Percentiles rank a stretch among this genome's conserved stretches.
Evolutionary conservation across 1,284 basidiomycete genomes (phyloP).

Genomic region (Laetiporus sulphureus): DNA sequence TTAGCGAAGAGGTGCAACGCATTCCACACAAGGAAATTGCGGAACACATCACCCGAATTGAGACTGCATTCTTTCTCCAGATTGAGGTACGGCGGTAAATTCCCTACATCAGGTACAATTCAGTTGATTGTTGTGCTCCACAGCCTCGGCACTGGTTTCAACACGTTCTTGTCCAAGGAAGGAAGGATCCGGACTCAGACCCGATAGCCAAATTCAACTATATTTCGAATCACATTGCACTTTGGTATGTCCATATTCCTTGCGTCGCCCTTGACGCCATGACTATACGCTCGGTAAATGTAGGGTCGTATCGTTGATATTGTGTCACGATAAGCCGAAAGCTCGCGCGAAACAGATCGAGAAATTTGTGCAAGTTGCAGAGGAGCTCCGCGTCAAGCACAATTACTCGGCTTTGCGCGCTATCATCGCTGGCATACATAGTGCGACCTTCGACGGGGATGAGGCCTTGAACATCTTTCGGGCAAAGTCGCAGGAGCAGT

Average conservation of each 20-base stretch:
- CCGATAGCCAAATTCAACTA: constrained; percentile 63
- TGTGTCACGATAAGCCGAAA: constrained; percentile 68
- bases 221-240: constrained; percentile 69
- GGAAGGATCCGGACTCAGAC: constrained; percentile 55
- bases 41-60: constrained; percentile 69
- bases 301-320: constrained; percentile 68
- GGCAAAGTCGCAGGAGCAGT: constrained; percentile 50
- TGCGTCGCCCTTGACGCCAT: not conserved
- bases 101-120: not conserved
- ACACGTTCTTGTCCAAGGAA: constrained; percentile 61
- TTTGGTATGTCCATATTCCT: constrained; percentile 47
- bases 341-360: constrained; percentile 66
- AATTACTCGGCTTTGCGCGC: constrained; percentile 80
- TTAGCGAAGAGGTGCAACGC: constrained; percentile 47
- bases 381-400: constrained; percentile 58
- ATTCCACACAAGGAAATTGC: constrained; percentile 61
- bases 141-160: constrained; percentile 79
- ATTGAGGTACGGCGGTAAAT: constrained; percentile 51
- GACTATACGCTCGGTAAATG: not conserved
- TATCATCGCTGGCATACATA: constrained; percentile 79
- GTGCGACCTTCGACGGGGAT: constrained; percentile 63
- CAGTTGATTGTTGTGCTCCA: constrained; percentile 6
- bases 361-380: constrained; percentile 71
- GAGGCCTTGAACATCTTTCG: constrained; percentile 65
- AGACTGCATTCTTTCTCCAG: constrained; percentile 54